phyloP scores from a whole-genome alignment of 805 yeast species.

The Ogataea allantospora region DNA sequence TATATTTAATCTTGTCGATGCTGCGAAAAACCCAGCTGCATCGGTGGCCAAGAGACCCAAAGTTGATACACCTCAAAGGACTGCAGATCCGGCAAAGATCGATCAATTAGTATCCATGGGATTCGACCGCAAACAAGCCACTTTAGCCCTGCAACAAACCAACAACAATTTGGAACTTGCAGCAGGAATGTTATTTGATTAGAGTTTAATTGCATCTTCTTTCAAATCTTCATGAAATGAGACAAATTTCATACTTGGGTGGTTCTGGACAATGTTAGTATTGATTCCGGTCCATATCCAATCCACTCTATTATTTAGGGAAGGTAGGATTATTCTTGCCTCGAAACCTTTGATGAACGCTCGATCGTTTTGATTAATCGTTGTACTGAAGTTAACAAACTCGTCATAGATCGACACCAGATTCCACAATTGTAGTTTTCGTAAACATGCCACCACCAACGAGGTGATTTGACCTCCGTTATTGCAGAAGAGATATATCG shows the following conservation, averaged over 20 bases:
- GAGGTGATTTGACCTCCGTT: constrained; percentile 90
- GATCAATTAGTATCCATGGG: constrained; percentile 64
- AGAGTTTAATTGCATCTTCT: constrained; percentile 20
- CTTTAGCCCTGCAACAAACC: constrained; percentile 61
- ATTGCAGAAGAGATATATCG: constrained; percentile 80
- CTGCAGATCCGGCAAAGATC: constrained; percentile 31
- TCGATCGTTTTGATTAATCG: constrained; percentile 79
- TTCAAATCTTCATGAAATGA: constrained; percentile 20
- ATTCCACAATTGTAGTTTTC: constrained; percentile 86
- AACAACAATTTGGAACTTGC: constrained; percentile 84
- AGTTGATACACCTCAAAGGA: constrained; percentile 22
- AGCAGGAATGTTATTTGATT: constrained; percentile 66
- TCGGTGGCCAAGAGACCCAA: constrained; percentile 24
- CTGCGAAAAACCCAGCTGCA: constrained; percentile 16
- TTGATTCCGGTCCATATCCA: constrained; percentile 72
- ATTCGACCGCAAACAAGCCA: constrained; percentile 61
- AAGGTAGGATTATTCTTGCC: constrained; percentile 58
- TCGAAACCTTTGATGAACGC: constrained; percentile 77
- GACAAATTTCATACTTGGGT: constrained; percentile 45
- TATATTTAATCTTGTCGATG: constrained; percentile 23
- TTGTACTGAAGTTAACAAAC: constrained; percentile 71
- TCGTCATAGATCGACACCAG: constrained; percentile 84
- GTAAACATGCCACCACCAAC: constrained; percentile 77
- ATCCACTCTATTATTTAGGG: constrained; percentile 40
- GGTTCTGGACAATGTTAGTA: constrained; percentile 53